These are phyloP conservation scores for Aspergillus latus DNA, from an alignment of 2,329 filamentous ascomycete genomes.

Conservation along the genomic window DNA sequence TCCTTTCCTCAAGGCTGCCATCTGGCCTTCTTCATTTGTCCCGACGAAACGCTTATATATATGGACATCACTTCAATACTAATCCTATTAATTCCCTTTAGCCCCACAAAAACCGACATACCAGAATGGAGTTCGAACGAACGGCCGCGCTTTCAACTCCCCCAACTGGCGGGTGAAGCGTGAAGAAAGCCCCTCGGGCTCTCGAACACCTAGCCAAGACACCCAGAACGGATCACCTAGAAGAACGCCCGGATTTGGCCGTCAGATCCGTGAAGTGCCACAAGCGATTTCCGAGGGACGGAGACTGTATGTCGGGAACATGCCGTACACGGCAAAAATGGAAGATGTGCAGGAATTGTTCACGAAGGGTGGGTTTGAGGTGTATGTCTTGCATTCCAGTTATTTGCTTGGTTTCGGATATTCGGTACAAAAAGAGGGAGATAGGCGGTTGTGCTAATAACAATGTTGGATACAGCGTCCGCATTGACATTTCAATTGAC, in stretches of 20 bases:
- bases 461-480: conserved; percentile 41
- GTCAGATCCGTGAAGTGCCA: conserved; percentile 32
- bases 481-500: conserved; percentile 68
- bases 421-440: neutral
- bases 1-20: conserved; percentile 15
- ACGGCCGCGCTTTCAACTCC: conserved; percentile 41
- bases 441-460: neutral
- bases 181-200: conserved; percentile 34
- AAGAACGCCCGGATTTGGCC: conserved; percentile 29
- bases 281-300: conserved; percentile 43
- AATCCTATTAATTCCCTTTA: conserved; percentile 19
- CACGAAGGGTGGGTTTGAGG: conserved; percentile 37
- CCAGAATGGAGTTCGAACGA: conserved; percentile 36
- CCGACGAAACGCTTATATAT: no score
- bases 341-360: conserved; percentile 53
- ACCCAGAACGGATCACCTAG: conserved; percentile 30
- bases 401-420: neutral
- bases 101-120: conserved; percentile 33
- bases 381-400: conserved; percentile 28
- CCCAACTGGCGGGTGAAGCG: conserved; percentile 45
- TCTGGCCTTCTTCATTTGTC: neutral
- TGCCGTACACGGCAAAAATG: conserved; percentile 55
- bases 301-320: conserved; percentile 56
- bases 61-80: conserved; percentile 8
- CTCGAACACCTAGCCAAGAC: conserved; percentile 25